Percentiles rank a stretch among this genome's conserved stretches.
Conservation (phyloP, 2,329 filamentous ascomycete genomes). For the Dothidotthia symphoricarpi region DNA sequence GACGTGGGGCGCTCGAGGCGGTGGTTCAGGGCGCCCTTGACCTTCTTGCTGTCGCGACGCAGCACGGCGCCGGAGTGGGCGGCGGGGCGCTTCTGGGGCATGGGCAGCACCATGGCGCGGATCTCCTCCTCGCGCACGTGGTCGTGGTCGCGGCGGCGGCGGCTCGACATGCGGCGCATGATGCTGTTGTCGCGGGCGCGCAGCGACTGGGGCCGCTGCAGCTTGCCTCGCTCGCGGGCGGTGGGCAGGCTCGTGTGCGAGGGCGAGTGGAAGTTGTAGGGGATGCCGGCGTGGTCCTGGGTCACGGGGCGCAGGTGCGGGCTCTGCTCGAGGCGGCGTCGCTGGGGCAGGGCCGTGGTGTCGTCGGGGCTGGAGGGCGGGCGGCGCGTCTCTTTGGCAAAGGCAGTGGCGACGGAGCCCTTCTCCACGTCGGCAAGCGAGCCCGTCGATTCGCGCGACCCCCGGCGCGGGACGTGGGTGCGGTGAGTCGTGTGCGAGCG, state of each 20-base stretch:
- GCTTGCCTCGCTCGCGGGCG: constrained; percentile 45
- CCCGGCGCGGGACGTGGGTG: constrained; percentile 27
- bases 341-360: constrained; percentile 49
- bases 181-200: constrained; percentile 56
- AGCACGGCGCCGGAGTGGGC: constrained; percentile 61
- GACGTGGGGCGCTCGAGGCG: constrained; percentile 64
- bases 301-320: constrained; percentile 50
- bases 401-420: constrained; percentile 21
- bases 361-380: constrained; percentile 42
- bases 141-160: constrained; percentile 62
- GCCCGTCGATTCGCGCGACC: constrained; percentile 23
- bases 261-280: constrained; percentile 46
- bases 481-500: constrained; percentile 18
- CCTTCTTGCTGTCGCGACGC: constrained; percentile 65
- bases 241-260: constrained; percentile 38
- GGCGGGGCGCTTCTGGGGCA: constrained; percentile 62
- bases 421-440: constrained; percentile 36
- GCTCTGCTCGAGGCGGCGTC: constrained; percentile 44
- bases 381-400: constrained; percentile 19
- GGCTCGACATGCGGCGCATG: constrained; percentile 70
- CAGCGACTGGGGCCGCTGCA: constrained; percentile 50
- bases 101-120: constrained; percentile 72
- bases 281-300: constrained; percentile 42
- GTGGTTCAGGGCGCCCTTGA: constrained; percentile 56
- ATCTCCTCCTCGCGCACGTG: constrained; percentile 83